Evolutionary conservation across 2,329 filamentous ascomycete genomes (phyloP).

Genomic region (Colletotrichum shisoi): DNA sequence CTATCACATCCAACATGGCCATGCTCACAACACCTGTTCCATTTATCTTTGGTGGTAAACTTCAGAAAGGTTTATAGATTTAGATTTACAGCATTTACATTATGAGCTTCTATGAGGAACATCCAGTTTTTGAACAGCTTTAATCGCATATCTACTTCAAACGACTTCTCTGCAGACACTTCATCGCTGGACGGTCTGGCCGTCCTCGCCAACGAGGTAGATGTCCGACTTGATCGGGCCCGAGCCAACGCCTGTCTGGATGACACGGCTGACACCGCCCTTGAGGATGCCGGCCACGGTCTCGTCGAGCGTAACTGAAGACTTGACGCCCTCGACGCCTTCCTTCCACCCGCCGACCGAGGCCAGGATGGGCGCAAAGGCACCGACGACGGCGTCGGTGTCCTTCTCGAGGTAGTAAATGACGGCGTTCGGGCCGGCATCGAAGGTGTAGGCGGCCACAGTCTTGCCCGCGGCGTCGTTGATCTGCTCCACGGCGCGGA

Average conservation of each 20-base stretch:
- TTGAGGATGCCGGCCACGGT: constrained; percentile 71
- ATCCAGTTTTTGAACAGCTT: not conserved
- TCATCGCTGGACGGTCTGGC: constrained; percentile 55
- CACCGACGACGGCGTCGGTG: constrained; percentile 74
- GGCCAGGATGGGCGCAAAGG: constrained; percentile 73
- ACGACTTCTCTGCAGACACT: no score
- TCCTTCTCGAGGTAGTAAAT: constrained; percentile 92
- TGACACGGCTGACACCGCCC: constrained; percentile 85
- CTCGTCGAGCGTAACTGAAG: constrained; percentile 68
- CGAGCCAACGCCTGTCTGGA: constrained; percentile 89
- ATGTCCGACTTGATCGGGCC: constrained; percentile 83
- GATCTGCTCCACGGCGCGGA: constrained; percentile 87
- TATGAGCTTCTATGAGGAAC: not conserved
- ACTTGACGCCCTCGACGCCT: constrained; percentile 61
- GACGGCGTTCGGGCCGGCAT: constrained; percentile 95
- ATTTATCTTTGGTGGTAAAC: no score
- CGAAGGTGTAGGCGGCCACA: constrained; percentile 94
- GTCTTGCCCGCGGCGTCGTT: constrained; percentile 80
- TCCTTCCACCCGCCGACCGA: constrained; percentile 76
- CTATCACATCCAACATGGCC: no score
- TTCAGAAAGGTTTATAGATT: not conserved
- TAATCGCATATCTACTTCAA: not conserved
- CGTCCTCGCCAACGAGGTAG: constrained; percentile 74
- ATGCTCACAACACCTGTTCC: no score
- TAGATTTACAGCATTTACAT: not conserved